phyloP scores from a whole-genome alignment of 2,329 filamentous ascomycete genomes.

The Sporothrix humicola region DNA sequence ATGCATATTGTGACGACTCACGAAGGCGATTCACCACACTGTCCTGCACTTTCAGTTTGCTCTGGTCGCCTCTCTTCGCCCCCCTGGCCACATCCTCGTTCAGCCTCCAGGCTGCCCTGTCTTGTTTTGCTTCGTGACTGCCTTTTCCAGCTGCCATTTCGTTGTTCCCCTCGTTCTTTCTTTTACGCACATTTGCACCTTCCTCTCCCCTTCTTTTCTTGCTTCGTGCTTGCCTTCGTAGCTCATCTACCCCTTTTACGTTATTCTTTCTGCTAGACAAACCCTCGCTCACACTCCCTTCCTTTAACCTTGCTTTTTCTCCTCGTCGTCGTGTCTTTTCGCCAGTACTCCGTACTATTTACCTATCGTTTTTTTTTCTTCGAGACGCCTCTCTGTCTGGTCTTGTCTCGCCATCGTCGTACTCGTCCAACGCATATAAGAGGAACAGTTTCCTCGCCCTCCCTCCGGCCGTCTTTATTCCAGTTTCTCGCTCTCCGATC shows the following conservation, averaged over 20 bases:
- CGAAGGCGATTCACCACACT: neutral
- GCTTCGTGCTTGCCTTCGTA: neutral
- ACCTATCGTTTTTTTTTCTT: neutral
- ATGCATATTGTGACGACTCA: neutral
- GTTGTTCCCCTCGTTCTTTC: neutral
- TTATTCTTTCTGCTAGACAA: neutral
- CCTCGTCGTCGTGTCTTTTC: neutral
- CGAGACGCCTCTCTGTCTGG: neutral
- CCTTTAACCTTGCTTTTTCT: neutral
- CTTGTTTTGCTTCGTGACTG: too few relatives aligned
- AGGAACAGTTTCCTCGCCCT: neutral
- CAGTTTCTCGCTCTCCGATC: neutral
- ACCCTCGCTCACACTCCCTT: neutral
- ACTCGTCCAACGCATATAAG: constrained; percentile 7
- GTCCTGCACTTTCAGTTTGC: neutral
- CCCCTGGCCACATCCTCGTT: neutral
- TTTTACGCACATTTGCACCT: neutral
- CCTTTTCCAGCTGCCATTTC: neutral
- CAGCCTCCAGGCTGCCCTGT: neutral
- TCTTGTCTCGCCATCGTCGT: neutral
- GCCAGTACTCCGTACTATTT: neutral
- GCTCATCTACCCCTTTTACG: neutral
- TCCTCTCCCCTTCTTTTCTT: neutral
- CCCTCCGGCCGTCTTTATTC: neutral
- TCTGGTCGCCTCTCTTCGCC: neutral